These are phyloP conservation scores for Gracilaria caudata DNA, from an alignment of 23 red algal species.

Conservation along the genomic window DNA sequence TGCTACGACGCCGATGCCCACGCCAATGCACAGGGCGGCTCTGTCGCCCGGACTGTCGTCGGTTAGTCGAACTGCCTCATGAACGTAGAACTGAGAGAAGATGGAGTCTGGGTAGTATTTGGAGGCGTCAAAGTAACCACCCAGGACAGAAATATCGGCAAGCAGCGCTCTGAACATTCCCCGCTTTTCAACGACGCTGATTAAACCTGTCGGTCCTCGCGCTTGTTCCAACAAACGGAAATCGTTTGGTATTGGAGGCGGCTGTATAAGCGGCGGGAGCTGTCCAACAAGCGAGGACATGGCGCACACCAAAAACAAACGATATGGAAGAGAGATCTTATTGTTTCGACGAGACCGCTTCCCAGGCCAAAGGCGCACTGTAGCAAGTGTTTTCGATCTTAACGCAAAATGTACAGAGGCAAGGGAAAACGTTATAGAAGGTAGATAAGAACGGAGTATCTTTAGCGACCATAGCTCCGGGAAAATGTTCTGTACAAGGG, in stretches of 20 bases:
- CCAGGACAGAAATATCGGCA: constrained; percentile 60
- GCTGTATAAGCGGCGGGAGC: constrained; percentile 14
- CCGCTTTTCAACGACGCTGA: constrained; percentile 48
- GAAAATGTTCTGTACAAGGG: background rate
- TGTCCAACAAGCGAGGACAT: background rate
- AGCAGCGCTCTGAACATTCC: constrained; percentile 29
- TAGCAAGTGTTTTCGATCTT: background rate
- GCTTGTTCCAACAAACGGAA: constrained; percentile 44
- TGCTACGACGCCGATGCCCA: constrained; percentile 64
- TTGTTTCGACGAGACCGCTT: background rate
- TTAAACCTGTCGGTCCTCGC: constrained; percentile 56
- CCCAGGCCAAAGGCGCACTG: background rate
- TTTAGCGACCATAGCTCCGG: background rate
- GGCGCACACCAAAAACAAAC: background rate
- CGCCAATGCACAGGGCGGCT: constrained; percentile 51
- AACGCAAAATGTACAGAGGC: background rate
- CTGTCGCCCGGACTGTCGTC: background rate
- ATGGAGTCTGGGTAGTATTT: constrained; percentile 40
- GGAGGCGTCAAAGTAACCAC: constrained; percentile 29
- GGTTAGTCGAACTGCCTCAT: constrained; percentile 60
- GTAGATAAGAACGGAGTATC: background rate
- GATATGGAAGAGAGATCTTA: background rate
- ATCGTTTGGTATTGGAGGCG: constrained; percentile 19
- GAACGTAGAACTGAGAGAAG: constrained; percentile 72
- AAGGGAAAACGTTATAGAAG: constrained; percentile 15